Base-by-base conservation (phyloP, 305 asterid genomes). In the Plantago rigida region DNA sequence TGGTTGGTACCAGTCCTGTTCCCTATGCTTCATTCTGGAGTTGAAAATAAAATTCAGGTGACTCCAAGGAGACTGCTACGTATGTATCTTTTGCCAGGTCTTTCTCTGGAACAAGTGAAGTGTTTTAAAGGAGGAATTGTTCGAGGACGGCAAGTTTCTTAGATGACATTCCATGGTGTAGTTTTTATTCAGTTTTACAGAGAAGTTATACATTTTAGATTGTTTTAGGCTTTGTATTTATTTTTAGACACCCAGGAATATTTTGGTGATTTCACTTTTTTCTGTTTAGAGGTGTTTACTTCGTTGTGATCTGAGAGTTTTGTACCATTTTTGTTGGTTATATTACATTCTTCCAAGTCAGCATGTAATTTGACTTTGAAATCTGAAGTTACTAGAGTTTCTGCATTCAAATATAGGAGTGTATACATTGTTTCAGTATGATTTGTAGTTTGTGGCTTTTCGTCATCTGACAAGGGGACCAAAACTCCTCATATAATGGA, bases 281-380 rank as follows among this genome's bases (percentile, higher is more conserved):
- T 31, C 39, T 31, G 39, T 31, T 31, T 31, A 31, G 39, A 31
- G 39, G 39, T 3, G 5, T 31, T 31, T 31, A 5, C 7, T 4
- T 31, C 10, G 14, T 31, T 5, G 57, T 24, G 57, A 10, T n/a
- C 39, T 26, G 3, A 26, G 36, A 11, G 11, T 24, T 52, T 3
- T 52, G 15, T 52, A 52, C 17, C 60, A 56, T 31, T 56, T 56
- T 56, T 56, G 44, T n/a, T 52, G 57, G 36, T 24, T 22, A 52
- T 3, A 22, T 52, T 52, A 12, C 22, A 10, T 56, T 55, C 24
- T 56, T 56, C 60, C 29, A 5, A 14, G n/a, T 31, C 28, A 34
- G 24, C 46, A 17, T 13, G 45, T 55, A 31, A 31, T 31, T 3
- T 4, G 39, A 3, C 5, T 31, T 31, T 31, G 39, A 31, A 31